These are phyloP conservation scores for Anthoceros angustus DNA, from an alignment of 225 moss, liverwort and hornwort species.

Conservation along the genomic window DNA sequence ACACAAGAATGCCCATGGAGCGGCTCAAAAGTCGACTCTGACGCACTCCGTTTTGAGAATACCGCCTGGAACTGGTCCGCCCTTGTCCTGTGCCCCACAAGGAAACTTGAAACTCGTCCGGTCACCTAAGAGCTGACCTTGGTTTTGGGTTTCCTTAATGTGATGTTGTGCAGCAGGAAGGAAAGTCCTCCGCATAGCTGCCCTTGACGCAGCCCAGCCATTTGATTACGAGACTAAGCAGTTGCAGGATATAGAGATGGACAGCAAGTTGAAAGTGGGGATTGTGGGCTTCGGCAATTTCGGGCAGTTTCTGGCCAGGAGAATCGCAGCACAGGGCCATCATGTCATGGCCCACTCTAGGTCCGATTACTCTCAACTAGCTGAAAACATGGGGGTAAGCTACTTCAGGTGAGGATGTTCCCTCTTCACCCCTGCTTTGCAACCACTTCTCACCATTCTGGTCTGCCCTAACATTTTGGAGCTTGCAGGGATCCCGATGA, in stretches of 20 bases:
- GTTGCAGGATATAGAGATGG: slow-evolving; percentile 49
- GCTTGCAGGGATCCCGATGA: slow-evolving; percentile 79
- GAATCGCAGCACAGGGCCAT: slow-evolving; percentile 73
- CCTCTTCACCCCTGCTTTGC: neutral
- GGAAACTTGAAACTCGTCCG: neutral
- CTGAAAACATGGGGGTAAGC: slow-evolving; percentile 43
- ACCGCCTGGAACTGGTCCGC: neutral
- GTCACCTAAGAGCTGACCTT: neutral
- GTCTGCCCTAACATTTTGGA: neutral
- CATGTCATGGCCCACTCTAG: slow-evolving; percentile 78
- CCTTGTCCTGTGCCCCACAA: neutral
- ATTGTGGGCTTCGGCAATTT: slow-evolving; percentile 92
- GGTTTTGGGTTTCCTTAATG: neutral
- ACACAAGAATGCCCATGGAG: neutral
- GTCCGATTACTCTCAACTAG: slow-evolving; percentile 48
- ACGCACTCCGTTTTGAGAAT: neutral
- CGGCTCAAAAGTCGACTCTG: neutral
- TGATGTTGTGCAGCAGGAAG: neutral
- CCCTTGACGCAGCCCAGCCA: slow-evolving; percentile 89
- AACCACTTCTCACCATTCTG: neutral
- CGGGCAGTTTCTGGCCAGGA: slow-evolving; percentile 71
- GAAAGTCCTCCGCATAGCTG: slow-evolving; percentile 7
- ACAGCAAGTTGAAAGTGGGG: slow-evolving; percentile 59
- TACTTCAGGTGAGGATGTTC: slow-evolving; percentile 24
- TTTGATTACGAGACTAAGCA: slow-evolving; percentile 69